These are phyloP conservation scores for Elongisporangium anandrum DNA, from an alignment of 352 stramenopile genomes.

Conservation along the genomic window DNA sequence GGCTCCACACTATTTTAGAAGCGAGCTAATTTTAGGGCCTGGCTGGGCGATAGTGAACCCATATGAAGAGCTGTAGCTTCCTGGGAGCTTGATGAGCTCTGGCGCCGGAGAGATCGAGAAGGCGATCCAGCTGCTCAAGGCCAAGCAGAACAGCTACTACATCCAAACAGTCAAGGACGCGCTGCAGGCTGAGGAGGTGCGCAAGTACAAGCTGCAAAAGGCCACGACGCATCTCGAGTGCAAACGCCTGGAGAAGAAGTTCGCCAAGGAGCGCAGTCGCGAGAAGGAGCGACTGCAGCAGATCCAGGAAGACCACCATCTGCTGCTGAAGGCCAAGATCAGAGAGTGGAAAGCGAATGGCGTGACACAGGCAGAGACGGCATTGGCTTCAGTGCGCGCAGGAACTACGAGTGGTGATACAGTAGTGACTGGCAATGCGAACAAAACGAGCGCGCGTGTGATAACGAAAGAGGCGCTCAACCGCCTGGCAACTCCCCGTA, in stretches of 20 bases:
- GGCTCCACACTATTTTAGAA: not conserved
- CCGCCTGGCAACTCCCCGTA: slow-evolving; percentile 30
- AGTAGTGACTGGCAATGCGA: not conserved
- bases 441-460: slow-evolving; percentile 16
- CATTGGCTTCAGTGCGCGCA: not conserved
- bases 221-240: slow-evolving; percentile 31
- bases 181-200: slow-evolving; percentile 45
- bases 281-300: slow-evolving; percentile 50
- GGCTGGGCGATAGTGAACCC: not conserved
- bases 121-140: slow-evolving; percentile 15
- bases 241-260: slow-evolving; percentile 49
- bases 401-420: not conserved
- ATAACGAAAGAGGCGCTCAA: slow-evolving; percentile 43
- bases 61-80: not conserved
- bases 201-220: slow-evolving; percentile 35
- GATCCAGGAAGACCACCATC: slow-evolving; percentile 54
- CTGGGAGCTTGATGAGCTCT: not conserved
- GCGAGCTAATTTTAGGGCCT: not conserved
- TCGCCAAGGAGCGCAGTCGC: slow-evolving; percentile 32
- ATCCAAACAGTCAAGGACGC: slow-evolving; percentile 49
- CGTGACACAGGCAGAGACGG: slow-evolving; percentile 6
- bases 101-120: not conserved
- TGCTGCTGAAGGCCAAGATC: slow-evolving; percentile 47
- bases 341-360: slow-evolving; percentile 45
- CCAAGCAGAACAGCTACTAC: slow-evolving; percentile 35